These are phyloP conservation scores for Lecanosticta acicola DNA, from an alignment of 2,329 filamentous ascomycete species.

Conservation along the genomic window DNA sequence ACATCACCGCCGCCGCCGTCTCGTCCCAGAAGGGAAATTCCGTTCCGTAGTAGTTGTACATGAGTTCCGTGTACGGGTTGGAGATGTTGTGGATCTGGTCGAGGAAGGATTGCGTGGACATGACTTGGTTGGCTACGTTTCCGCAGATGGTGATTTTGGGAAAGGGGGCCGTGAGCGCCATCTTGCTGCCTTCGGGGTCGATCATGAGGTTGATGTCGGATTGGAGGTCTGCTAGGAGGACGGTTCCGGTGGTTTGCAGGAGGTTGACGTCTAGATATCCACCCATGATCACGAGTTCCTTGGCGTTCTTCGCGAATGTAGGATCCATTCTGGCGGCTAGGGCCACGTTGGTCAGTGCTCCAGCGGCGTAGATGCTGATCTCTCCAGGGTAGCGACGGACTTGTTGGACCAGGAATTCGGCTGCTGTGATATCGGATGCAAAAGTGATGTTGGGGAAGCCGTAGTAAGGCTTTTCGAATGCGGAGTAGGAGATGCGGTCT, in stretches of 20 bases:
- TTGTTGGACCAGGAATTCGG: conserved; percentile 42
- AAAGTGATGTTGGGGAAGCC: conserved; percentile 45
- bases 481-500: conserved; percentile 36
- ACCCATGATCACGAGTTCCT: conserved; percentile 48
- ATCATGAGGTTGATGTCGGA: conserved; percentile 47
- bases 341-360: conserved; percentile 47
- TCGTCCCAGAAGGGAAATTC: conserved; percentile 45
- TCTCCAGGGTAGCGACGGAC: conserved; percentile 48
- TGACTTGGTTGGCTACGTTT: conserved; percentile 47
- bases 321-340: conserved; percentile 44
- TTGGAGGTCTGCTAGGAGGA: conserved; percentile 25
- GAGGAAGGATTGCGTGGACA: conserved; percentile 36
- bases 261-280: conserved; percentile 43
- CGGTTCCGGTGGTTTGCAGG: conserved; percentile 26
- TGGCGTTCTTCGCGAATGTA: conserved; percentile 42
- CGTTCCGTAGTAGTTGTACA: conserved; percentile 37
- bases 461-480: conserved; percentile 42
- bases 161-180: conserved; percentile 45
- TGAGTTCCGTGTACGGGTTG: conserved; percentile 37
- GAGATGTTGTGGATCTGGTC: conserved; percentile 36
- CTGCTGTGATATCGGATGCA: conserved; percentile 36
- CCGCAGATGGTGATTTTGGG: conserved; percentile 42
- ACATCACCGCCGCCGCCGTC: conserved; percentile 40
- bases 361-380: conserved; percentile 45
- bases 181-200: conserved; percentile 48